These are phyloP conservation scores for Hypholoma sublateritium DNA, from an alignment of 768 basidiomycete genomes.

Conservation along the genomic window DNA sequence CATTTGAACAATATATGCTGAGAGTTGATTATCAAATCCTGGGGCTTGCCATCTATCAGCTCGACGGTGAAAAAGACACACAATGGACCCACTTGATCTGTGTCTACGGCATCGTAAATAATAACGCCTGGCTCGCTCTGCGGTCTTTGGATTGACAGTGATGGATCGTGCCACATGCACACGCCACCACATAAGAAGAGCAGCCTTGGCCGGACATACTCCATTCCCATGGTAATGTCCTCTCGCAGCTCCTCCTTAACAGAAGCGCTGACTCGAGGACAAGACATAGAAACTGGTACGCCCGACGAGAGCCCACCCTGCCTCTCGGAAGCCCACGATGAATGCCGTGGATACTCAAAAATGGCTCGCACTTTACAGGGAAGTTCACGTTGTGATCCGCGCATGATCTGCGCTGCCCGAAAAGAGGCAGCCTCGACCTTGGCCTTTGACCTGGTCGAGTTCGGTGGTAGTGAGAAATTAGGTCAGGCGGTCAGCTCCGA, in stretches of 20 bases:
- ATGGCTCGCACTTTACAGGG: not conserved
- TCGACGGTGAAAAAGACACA: too few relatives aligned
- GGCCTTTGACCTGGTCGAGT: too few relatives aligned
- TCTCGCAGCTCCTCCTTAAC: not conserved
- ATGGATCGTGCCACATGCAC: not conserved
- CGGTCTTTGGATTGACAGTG: not conserved
- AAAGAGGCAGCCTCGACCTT: too few relatives aligned
- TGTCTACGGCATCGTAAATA: too few relatives aligned
- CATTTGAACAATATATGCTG: too few relatives aligned
- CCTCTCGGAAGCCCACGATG: not conserved
- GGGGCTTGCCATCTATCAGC: too few relatives aligned
- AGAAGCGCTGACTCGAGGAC: not conserved
- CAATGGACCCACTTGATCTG: too few relatives aligned
- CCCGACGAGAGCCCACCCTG: not conserved
- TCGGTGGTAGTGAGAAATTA: too few relatives aligned
- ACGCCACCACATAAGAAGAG: not conserved
- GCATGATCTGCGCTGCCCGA: too few relatives aligned
- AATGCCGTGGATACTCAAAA: not conserved
- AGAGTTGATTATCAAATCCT: too few relatives aligned
- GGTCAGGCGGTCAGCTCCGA: too few relatives aligned
- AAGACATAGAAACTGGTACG: not conserved
- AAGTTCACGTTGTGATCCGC: too few relatives aligned
- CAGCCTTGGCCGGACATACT: not conserved
- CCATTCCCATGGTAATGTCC: constrained; percentile 9
- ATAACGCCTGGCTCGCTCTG: not conserved